These are phyloP conservation scores for Sporodiniella umbellata DNA, from an alignment of 371 early-diverging fungal species.

Conservation along the genomic window DNA sequence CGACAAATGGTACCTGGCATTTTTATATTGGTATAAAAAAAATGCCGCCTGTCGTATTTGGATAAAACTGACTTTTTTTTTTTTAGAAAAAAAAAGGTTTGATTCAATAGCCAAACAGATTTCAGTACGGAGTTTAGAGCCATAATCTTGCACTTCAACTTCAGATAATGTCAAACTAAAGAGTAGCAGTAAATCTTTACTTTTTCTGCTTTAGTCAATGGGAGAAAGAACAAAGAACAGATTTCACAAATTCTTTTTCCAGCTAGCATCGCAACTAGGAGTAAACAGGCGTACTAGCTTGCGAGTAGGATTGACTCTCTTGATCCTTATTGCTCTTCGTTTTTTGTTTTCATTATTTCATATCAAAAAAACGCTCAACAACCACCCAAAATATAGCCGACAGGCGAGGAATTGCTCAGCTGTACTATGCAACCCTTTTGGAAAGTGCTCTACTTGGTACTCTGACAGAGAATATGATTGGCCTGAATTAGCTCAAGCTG, in stretches of 20 bases:
- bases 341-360: background rate
- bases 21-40: too few relatives aligned
- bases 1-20: too few relatives aligned
- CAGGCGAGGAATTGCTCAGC: conserved; percentile 15
- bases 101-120: too few relatives aligned
- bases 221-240: background rate
- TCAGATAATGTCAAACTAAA: too few relatives aligned
- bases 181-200: too few relatives aligned
- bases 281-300: background rate
- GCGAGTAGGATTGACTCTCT: background rate
- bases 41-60: too few relatives aligned
- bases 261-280: background rate
- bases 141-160: too few relatives aligned
- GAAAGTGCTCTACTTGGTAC: conserved; percentile 27
- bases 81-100: too few relatives aligned
- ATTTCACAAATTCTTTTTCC: too few relatives aligned
- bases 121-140: too few relatives aligned
- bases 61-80: too few relatives aligned
- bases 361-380: background rate
- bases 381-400: conserved; percentile 17
- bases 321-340: background rate
- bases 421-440: conserved; percentile 21
- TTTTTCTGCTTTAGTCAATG: too few relatives aligned
- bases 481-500: conserved; percentile 21
- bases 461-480: conserved; percentile 12